Evolutionary conservation across 176 grass and related monocot species (phyloP), one percentile per base, ranked within the genome.

Genomic region (Cenchrus purpureus): DNA sequence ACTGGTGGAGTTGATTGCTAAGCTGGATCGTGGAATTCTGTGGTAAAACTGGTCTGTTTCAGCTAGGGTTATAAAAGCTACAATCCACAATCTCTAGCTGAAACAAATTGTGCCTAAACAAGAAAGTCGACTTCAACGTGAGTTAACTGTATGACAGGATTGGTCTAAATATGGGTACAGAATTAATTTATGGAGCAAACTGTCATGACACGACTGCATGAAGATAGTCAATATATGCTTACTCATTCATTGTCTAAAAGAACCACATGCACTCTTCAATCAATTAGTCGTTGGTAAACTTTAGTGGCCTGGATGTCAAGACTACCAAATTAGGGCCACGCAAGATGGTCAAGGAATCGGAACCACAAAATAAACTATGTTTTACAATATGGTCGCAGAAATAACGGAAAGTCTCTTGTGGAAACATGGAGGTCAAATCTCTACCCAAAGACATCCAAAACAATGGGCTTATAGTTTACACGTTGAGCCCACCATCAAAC

Each of bases 231-330:
- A 12, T n/a, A 84, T 56, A 83, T 20, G 45, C 32, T 78, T 71
- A 59, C 79, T 12, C 0, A 1, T 68, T 73, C 60, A 72, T 74
- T 64, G 55, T 78, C 40, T 58, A 72, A 84, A 65, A 17, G 71
- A 65, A 79, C 12, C 17, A 57, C 51, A 68, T 1, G 12, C 59
- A 74, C 17, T 20, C 50, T 72, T 74, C 75, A 79, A 55, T 49
- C 22, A 88, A 54, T 83, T 78, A 78, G 50, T 64, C 48, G 57
- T 22, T 46, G 79, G 46, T n/a, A 72, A 71, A 58, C 29, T 70
- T 65, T 70, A 42, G 86, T 71, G 64, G 48, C 6, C 45, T 46
- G 46, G 22, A 84, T 59, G 61, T 55, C 65, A 54, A 60, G n/a
- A 62, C 40, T 67, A 61, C 61, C 11, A 16, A 68, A 79, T 13